A percentile compares a stretch with the other conserved stretches of the same genome.
phyloP scores from a whole-genome alignment of 345 rosid species.

The Trapa bicornis region DNA sequence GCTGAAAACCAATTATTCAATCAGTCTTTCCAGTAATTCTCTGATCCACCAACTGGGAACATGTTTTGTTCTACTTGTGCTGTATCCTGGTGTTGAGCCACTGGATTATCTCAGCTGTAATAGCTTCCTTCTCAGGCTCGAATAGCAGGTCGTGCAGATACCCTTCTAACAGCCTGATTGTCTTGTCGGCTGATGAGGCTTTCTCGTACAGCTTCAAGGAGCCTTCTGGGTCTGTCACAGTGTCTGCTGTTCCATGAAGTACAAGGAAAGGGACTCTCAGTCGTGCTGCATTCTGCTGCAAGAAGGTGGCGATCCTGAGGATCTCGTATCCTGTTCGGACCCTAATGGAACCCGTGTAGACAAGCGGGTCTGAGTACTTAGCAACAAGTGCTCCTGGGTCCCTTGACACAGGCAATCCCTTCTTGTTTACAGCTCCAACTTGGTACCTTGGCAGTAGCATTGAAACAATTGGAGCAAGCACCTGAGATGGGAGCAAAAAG shows the following conservation, averaged over 20 bases:
- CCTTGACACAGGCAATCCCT: conserved; percentile 75
- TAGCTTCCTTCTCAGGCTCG: conserved; percentile 65
- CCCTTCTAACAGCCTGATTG: conserved; percentile 55
- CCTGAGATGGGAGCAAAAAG: conserved; percentile 20
- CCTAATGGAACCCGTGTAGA: conserved; percentile 72
- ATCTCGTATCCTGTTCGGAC: conserved; percentile 87
- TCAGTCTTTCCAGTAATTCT: too few species aligned
- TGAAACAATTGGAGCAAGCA: conserved; percentile 69
- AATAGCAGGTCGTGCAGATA: conserved; percentile 80
- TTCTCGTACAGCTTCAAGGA: conserved; percentile 47
- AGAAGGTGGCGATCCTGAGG: conserved; percentile 48
- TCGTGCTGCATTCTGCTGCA: conserved; percentile 50
- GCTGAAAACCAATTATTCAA: too few species aligned
- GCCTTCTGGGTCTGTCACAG: conserved; percentile 73
- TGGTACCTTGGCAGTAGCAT: conserved; percentile 58
- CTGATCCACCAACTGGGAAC: too few species aligned
- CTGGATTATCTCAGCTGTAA: conserved; percentile 45
- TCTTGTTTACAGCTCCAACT: conserved; percentile 71
- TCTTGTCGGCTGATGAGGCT: conserved; percentile 72
- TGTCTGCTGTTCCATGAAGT: conserved; percentile 78
- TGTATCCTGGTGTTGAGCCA: conserved; percentile 37
- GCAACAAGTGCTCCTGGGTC: conserved; percentile 74
- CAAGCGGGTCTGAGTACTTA: conserved; percentile 86
- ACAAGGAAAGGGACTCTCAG: conserved; percentile 65
- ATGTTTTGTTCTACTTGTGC: background rate